Evolutionary conservation across 352 stramenopile species (phyloP), one percentile per base, ranked within the genome.

Genomic region (Phytopythium aichiense): DNA sequence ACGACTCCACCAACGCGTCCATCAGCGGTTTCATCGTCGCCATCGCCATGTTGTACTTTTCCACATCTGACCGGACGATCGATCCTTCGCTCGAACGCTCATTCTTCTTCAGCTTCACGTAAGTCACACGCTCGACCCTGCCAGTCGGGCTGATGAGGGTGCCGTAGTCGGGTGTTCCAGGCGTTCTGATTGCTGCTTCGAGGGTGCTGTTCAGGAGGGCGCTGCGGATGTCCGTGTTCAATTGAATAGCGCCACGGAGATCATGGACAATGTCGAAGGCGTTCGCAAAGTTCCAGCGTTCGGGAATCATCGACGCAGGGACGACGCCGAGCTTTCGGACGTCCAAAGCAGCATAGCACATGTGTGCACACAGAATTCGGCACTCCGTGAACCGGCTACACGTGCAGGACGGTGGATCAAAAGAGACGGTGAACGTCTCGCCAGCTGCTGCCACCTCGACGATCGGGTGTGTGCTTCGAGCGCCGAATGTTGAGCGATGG

Each of bases 31-130:
- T 33, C 8, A 58, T 22, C 1, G 37, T 31, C 0, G 35, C 35
- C 53, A 58, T 48, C 8, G 25, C 35, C 20, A 58, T 58, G 35
- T 50, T 58, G 35, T 58, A 46, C 35, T 58, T 58, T 9, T 58
- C 33, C 20, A 49, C 35, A 20, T 58, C 53, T 0, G n/a, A 48
- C 12, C 35, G n/a, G 16, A 58, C 53, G 8, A 48, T 2, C 20
- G n/a, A 28, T 31, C 31, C 37, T 12, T 48, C 35, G 3, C 9
- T 45, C 0, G 35, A 42, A 7, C 35, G 25, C 7, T 46, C 53
- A 20, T 58, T 58, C 31, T 58, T 48, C 35, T 58, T 58, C n/a
- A 46, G n/a, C n/a, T 46, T 58, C 8, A 30, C 23, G 53, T 48
- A 58, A 6, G 25, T 7, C n/a, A 48, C 48, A n/a, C 48, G 48